A percentile compares a stretch with the other conserved stretches of the same genome.
These are phyloP conservation scores for Polytrichum commune DNA, from an alignment of 225 moss, liverwort and hornwort species.

Conservation along the genomic window DNA sequence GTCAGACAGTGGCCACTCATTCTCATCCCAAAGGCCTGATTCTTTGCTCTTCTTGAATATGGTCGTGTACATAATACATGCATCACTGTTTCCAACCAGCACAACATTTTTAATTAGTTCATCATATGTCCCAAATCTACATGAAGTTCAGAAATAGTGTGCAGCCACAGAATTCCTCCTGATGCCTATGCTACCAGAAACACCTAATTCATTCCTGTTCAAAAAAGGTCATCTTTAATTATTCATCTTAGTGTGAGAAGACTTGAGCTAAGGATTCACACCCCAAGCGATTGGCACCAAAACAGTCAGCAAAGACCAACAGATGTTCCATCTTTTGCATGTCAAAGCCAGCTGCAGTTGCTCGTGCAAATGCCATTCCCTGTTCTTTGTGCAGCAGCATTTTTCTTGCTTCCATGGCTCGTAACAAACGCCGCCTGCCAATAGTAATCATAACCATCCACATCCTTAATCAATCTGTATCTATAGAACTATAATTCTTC, in stretches of 20 bases:
- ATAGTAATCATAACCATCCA: background rate
- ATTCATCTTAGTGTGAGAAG: too few species aligned
- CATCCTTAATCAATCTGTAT: background rate
- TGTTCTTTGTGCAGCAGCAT: constrained; percentile 94
- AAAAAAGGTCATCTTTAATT: too few species aligned
- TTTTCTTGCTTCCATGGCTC: constrained; percentile 96
- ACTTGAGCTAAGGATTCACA: constrained; percentile 19
- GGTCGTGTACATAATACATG: constrained; percentile 44
- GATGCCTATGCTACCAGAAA: too few species aligned
- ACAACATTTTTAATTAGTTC: background rate
- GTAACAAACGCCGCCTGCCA: constrained; percentile 75
- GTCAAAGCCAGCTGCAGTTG: constrained; percentile 95
- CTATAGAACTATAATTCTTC: too few species aligned
- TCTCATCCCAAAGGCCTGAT: constrained; percentile 55
- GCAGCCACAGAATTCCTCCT: too few species aligned
- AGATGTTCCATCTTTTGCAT: constrained; percentile 95
- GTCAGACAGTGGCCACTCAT: constrained; percentile 54
- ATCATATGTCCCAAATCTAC: background rate
- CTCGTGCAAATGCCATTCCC: constrained; percentile 92
- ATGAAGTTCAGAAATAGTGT: background rate
- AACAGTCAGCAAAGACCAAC: constrained; percentile 85
- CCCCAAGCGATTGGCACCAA: constrained; percentile 85
- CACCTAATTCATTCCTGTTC: too few species aligned
- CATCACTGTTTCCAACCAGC: constrained; percentile 34
- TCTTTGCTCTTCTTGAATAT: constrained; percentile 56